Conservation (phyloP, 2,329 filamentous ascomycete species). For the Nemania diffusa region DNA sequence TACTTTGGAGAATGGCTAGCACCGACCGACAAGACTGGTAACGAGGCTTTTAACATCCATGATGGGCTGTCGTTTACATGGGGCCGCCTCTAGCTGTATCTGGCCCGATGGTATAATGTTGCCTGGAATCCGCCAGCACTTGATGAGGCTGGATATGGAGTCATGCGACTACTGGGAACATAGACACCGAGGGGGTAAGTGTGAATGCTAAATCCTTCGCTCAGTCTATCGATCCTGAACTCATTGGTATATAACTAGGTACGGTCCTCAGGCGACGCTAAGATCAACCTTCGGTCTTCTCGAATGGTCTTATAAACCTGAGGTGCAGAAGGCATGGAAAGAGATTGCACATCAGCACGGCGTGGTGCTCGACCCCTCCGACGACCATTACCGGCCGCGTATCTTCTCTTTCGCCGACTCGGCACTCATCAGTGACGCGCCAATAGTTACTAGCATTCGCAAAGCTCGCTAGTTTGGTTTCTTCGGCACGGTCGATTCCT, state of each 20-base stretch:
- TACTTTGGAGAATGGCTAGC: constrained; percentile 9
- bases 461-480: constrained; percentile 4
- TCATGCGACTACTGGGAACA: not conserved
- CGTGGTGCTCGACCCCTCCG: constrained; percentile 12
- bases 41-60: constrained; percentile 9
- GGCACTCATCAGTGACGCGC: not conserved
- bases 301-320: constrained; percentile 4
- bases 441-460: constrained; percentile 13
- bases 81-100: constrained; percentile 3
- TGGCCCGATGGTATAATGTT: not conserved
- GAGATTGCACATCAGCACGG: not conserved
- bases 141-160: not conserved
- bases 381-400: constrained; percentile 9
- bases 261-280: constrained; percentile 5
- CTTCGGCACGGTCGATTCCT: constrained; percentile 12
- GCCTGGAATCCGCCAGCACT: not conserved
- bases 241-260: not conserved
- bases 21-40: not conserved
- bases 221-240: not conserved
- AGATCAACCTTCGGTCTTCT: not conserved
- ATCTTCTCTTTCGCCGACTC: constrained; percentile 16
- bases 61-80: constrained; percentile 11
- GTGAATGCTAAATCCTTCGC: not conserved
- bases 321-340: constrained; percentile 5
- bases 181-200: constrained; percentile 1